Base-by-base conservation (phyloP, 305 asterid species). In the Vinca major region DNA sequence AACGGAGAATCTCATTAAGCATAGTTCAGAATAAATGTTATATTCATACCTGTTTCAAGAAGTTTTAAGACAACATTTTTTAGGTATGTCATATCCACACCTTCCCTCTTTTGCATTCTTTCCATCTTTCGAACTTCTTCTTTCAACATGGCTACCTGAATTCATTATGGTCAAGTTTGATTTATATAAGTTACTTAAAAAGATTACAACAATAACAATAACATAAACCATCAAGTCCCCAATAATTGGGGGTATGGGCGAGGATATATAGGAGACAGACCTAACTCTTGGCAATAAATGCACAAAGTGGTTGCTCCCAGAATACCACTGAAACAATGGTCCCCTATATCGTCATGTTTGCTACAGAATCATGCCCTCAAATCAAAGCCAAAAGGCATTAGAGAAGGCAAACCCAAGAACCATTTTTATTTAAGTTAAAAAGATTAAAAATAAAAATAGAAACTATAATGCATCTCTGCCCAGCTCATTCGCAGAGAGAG, bases 71-170 rank as follows among this genome's bases (percentile, higher is more conserved):
- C 80, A 63, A 91, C 86, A 75, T 94, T 94, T 80, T 94, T 91
- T 41, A 94, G 97, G 78, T 94, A 94, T 53, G 97, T 94, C 92
- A 94, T 78, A 81, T 94, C 99, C 66, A 94, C 97, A 73, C 98
- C 99, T 82, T 94, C 99, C 83, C 98, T 86, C 82, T 89, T 94
- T 78, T 91, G 86, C 74, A 74, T 75, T 83, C 97, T 86, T 74
- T 91, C 97, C 96, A 86, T 82, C 82, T 86, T 89, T 71, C 99
- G 85, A 53, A 91, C 83, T 80, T 94, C 98, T 78, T 94, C 99
- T 84, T 91, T 94, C 74, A 94, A 80, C 91, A 84, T 79, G 76
- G 95, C 78, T 77, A 82, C 97, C 99, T 91, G 85, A 79, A 87
- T 5, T 26, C 33, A 74, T 72, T 47, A 68, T 69, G 52, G 63